A percentile compares a stretch with the other conserved stretches of the same genome.
Conservation (phyloP, 2,329 filamentous ascomycete species). For the Xylariales sp. region DNA sequence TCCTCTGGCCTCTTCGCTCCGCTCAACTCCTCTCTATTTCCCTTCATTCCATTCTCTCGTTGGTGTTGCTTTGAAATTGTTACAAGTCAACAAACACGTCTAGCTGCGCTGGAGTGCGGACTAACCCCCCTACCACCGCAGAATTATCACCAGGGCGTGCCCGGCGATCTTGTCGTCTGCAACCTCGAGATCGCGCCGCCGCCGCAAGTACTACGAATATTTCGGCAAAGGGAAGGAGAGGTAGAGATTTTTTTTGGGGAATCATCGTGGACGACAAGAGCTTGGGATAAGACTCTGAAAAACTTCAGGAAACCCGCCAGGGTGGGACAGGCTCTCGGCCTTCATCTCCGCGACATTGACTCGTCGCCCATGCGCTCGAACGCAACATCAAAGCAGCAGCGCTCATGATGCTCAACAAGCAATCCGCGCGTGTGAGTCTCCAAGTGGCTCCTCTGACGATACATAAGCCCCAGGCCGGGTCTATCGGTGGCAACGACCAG, state of each 20-base stretch:
- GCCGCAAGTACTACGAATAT: too few species aligned
- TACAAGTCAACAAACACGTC: slow-evolving; percentile 17
- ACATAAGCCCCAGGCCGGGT: slow-evolving; percentile 33
- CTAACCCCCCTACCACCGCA: slow-evolving; percentile 1
- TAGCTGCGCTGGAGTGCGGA: not conserved
- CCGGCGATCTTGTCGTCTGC: not conserved
- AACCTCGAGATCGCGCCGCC: not conserved
- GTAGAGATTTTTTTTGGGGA: too few species aligned
- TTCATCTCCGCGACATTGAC: too few species aligned
- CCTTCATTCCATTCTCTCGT: slow-evolving; percentile 26
- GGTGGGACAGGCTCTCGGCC: too few species aligned
- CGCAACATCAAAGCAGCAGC: slow-evolving; percentile 24
- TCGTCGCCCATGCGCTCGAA: too few species aligned
- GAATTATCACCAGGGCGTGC: too few species aligned
- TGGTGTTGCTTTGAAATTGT: slow-evolving; percentile 12
- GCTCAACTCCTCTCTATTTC: slow-evolving; percentile 17
- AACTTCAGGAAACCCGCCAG: too few species aligned
- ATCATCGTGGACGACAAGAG: too few species aligned
- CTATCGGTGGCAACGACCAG: slow-evolving; percentile 15
- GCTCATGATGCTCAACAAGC: slow-evolving; percentile 43
- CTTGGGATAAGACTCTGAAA: too few species aligned
- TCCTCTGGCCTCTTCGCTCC: slow-evolving; percentile 9
- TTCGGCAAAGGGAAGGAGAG: too few species aligned
- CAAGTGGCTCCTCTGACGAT: slow-evolving; percentile 57
- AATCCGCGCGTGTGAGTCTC: slow-evolving; percentile 51